A percentile compares a stretch with the other conserved stretches of the same genome.
Evolutionary conservation across 495 filamentous ascomycete species (phyloP).

Genomic region (Aspergillus wentii): DNA sequence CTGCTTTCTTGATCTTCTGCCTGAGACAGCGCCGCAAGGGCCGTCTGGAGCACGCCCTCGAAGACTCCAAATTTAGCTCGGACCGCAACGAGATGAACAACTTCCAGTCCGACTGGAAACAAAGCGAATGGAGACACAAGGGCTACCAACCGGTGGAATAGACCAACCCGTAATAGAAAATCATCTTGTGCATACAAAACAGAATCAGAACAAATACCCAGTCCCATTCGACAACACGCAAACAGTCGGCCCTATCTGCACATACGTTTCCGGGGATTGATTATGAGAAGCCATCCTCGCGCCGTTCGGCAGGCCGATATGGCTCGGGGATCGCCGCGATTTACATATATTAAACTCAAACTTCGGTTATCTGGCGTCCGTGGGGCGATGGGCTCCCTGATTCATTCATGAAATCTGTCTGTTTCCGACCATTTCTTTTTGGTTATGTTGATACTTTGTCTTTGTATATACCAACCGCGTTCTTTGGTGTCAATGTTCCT

Average conservation of each 20-base stretch:
- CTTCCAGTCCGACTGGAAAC: slow-evolving; percentile 41
- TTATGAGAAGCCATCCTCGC: not conserved
- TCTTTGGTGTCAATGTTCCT: too few relatives aligned
- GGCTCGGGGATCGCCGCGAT: not conserved
- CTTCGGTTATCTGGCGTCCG: too few relatives aligned
- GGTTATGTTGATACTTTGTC: too few relatives aligned
- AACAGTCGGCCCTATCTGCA: not conserved
- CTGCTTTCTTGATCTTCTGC: slow-evolving; percentile 53
- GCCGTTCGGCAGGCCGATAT: not conserved
- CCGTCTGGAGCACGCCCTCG: slow-evolving; percentile 54
- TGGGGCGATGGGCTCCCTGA: too few relatives aligned
- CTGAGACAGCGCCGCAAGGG: slow-evolving; percentile 64
- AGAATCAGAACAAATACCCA: not conserved
- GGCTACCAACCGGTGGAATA: slow-evolving; percentile 36
- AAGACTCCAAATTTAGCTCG: slow-evolving; percentile 48
- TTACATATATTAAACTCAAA: too few relatives aligned
- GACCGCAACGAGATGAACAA: slow-evolving; percentile 62
- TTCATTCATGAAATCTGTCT: too few relatives aligned
- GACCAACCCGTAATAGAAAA: not conserved
- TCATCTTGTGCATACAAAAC: not conserved
- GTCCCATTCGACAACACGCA: too few relatives aligned
- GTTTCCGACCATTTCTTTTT: too few relatives aligned
- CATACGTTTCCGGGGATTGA: not conserved
- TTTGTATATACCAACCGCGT: too few relatives aligned
- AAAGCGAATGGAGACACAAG: slow-evolving; percentile 32